Evolutionary conservation across 768 basidiomycete species (phyloP).

Genomic region (Rhizopogon vulgaris): DNA sequence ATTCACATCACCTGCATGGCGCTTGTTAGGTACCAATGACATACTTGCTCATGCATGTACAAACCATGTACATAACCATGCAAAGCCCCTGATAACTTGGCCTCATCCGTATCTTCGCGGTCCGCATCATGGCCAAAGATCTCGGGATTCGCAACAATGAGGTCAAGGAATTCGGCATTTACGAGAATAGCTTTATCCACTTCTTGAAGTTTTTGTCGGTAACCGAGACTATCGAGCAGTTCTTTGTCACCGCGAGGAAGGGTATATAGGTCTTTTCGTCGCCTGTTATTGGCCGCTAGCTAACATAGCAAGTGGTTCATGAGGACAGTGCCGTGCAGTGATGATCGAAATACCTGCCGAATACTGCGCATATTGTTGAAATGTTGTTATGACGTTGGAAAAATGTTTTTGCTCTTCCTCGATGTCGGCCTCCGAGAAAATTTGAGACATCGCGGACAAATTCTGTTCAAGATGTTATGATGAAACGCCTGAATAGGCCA

Average conservation of each 20-base stretch:
- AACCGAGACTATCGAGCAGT: conserved; percentile 63
- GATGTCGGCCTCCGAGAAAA: conserved; percentile 27
- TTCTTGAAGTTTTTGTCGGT: conserved; percentile 69
- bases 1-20: conserved; percentile 17
- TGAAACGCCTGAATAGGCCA: too few species aligned
- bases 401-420: conserved; percentile 68
- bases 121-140: conserved; percentile 61
- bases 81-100: conserved; percentile 7
- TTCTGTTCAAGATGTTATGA: background rate
- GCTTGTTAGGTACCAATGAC: conserved; percentile 5
- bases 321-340: conserved; percentile 3
- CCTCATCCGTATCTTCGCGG: conserved; percentile 17
- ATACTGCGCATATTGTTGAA: conserved; percentile 69
- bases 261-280: conserved; percentile 72
- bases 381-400: conserved; percentile 67
- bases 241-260: conserved; percentile 66
- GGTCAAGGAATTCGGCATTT: conserved; percentile 72
- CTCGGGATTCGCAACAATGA: conserved; percentile 72
- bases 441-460: conserved; percentile 17
- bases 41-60: background rate
- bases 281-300: conserved; percentile 55
- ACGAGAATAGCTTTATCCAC: conserved; percentile 77
- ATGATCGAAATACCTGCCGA: conserved; percentile 41
- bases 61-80: conserved; percentile 2
- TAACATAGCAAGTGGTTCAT: conserved; percentile 15